A percentile compares a stretch with the other conserved stretches of the same genome.
phyloP scores from a whole-genome alignment of 306 rosid species.

The Astragalus glycyphyllos region DNA sequence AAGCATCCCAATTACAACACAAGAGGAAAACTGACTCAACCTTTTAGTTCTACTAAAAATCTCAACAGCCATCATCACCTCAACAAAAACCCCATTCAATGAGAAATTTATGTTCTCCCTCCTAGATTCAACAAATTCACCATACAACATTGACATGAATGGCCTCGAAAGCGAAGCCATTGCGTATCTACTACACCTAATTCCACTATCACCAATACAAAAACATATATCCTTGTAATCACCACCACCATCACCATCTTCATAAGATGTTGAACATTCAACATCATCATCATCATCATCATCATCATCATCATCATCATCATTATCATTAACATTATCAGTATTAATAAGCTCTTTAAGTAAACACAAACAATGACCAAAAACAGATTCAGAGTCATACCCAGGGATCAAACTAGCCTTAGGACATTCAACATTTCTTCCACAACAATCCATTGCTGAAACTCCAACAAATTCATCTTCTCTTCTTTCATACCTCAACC shows the following conservation, averaged over 20 bases:
- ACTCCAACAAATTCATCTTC: conserved; percentile 79
- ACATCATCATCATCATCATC: not conserved
- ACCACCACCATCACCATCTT: conserved; percentile 53
- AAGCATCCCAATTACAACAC: conserved; percentile 64
- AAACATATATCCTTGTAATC: conserved; percentile 56
- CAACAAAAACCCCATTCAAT: conserved; percentile 60
- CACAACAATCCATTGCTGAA: conserved; percentile 69
- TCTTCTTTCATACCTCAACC: conserved; percentile 80
- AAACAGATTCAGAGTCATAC: conserved; percentile 65
- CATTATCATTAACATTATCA: not conserved
- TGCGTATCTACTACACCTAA: conserved; percentile 63
- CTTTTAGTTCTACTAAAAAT: conserved; percentile 73
- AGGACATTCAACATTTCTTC: conserved; percentile 77
- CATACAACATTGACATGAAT: conserved; percentile 72
- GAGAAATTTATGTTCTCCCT: conserved; percentile 79
- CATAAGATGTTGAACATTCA: conserved; percentile 59
- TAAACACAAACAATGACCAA: conserved; percentile 53
- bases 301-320: no score
- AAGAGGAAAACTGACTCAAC: conserved; percentile 49
- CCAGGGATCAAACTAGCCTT: conserved; percentile 66
- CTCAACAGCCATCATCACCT: conserved; percentile 74
- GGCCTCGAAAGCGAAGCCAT: conserved; percentile 76
- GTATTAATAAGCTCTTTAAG: not conserved
- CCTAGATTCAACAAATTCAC: conserved; percentile 67
- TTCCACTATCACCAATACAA: conserved; percentile 66